Conservation (phyloP, 1,139 yeast genomes). For the Yamadazyma conglobata region DNA sequence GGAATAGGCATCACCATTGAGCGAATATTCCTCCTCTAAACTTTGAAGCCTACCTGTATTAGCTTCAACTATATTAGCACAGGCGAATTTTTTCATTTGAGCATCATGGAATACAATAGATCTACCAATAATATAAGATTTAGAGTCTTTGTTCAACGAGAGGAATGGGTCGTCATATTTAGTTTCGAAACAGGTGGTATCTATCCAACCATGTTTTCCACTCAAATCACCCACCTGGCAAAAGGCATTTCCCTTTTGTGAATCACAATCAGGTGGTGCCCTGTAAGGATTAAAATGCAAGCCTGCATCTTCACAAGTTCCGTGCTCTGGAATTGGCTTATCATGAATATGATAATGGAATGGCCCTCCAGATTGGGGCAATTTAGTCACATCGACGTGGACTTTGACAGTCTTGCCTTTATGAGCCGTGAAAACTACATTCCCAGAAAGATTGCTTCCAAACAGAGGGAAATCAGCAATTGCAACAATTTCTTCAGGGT, state of each 20-base stretch:
- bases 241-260: constrained; percentile 44
- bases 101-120: constrained; percentile 52
- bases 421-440: constrained; percentile 46
- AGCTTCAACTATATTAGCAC: constrained; percentile 50
- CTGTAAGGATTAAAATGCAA: constrained; percentile 52
- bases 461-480: constrained; percentile 57
- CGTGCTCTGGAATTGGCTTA: constrained; percentile 37
- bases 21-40: constrained; percentile 23
- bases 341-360: constrained; percentile 59
- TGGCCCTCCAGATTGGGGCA: constrained; percentile 57
- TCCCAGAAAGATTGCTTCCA: constrained; percentile 41
- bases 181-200: constrained; percentile 53
- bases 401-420: constrained; percentile 50
- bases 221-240: constrained; percentile 63
- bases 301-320: constrained; percentile 49
- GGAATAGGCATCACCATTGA: constrained; percentile 19
- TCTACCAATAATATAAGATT: constrained; percentile 49
- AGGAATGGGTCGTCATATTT: constrained; percentile 52
- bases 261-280: constrained; percentile 43
- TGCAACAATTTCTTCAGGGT: constrained; percentile 48
- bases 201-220: constrained; percentile 60
- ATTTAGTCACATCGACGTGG: constrained; percentile 56
- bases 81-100: constrained; percentile 50
- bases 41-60: constrained; percentile 21
- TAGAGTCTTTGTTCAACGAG: constrained; percentile 45